phyloP scores from a whole-genome alignment of 1,139 yeast genomes.

The Debaryomyces udenii region DNA sequence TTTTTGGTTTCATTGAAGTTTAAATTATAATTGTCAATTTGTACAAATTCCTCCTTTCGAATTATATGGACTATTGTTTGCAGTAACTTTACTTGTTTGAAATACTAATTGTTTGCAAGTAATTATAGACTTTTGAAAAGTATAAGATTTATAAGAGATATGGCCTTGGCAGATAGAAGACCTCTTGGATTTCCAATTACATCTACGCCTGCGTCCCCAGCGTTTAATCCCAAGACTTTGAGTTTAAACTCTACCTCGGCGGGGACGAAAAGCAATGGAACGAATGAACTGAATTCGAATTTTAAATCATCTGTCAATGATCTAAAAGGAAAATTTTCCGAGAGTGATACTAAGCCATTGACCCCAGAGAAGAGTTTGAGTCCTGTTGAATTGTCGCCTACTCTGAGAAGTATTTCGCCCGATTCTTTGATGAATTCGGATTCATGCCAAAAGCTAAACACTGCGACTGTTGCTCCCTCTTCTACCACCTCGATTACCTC shows the following conservation, averaged over 20 bases:
- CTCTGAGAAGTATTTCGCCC: conserved; percentile 48
- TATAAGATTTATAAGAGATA: conserved; percentile 19
- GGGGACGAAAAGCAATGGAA: not conserved
- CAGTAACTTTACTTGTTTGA: conserved; percentile 8
- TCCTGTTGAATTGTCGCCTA: conserved; percentile 37
- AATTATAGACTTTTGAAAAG: conserved; percentile 10
- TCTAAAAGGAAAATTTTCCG: conserved; percentile 17
- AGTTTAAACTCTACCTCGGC: conserved; percentile 20
- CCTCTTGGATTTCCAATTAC: conserved; percentile 50
- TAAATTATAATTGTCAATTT: conserved; percentile 5
- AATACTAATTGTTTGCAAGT: conserved; percentile 10
- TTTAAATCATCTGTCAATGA: conserved; percentile 18
- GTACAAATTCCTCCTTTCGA: conserved; percentile 7
- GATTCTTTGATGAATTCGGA: conserved; percentile 44
- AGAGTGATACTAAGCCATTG: conserved; percentile 21
- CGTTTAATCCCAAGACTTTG: conserved; percentile 48
- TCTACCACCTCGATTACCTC: conserved; percentile 24
- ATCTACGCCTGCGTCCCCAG: conserved; percentile 47
- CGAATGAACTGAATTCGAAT: conserved; percentile 11
- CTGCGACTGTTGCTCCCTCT: conserved; percentile 22
- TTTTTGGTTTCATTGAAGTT: conserved; percentile 5
- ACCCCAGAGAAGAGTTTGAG: conserved; percentile 29
- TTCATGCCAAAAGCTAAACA: conserved; percentile 19
- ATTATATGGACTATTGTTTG: conserved; percentile 13
- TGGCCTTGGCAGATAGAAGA: conserved; percentile 64